Base-by-base conservation (phyloP, 768 basidiomycete genomes). In the Boletus rufocinnamomeus region DNA sequence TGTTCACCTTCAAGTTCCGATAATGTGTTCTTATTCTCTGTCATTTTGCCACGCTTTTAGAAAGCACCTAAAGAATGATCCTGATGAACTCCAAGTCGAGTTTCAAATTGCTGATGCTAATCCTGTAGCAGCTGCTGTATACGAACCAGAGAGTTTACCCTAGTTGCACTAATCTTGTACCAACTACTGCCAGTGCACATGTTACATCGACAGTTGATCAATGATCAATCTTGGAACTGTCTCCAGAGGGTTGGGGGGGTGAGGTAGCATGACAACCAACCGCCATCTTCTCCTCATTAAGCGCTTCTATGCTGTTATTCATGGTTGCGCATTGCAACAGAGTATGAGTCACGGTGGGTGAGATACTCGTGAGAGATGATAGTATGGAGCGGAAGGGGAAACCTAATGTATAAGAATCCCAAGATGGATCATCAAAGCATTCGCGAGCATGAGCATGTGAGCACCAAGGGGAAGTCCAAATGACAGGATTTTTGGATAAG, bases 291-390 rank as follows among this genome's bases (percentile, higher is more conserved):
- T 66, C 66, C 34, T 73, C 66, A 37, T 55, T 58, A 47, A 73
- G 55, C 2, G 35, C 52, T 10, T 73, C 71, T 14, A 46, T 60
- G 54, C 72, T 75, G 63, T 72, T 69, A 28, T 63, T 66, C 44
- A 66, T 34, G 50, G 72, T 74, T 50, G 68, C 63, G 49, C 70
- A 75, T 60, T 70, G 72, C 14, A 73, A 73, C 6, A 72, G 59
- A 8, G 72, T 63, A 21, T 68, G 70, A n/a, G n/a, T n/a, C n/a
- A n/a, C n/a, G 2, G 71, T 52, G 5, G 73, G 63, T 4, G 71
- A 72, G 48, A 65, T 25, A 25, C 50, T 65, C 73, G 66, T 72
- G 73, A 41, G 58, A 50, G 63, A 38, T 41, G 53, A 40, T 57
- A 56, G 35, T 40, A 57, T 50, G 52, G n/a, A 10, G 47, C 23